phyloP scores from a whole-genome alignment of 306 rosid species.

The Rosa lucieae region DNA sequence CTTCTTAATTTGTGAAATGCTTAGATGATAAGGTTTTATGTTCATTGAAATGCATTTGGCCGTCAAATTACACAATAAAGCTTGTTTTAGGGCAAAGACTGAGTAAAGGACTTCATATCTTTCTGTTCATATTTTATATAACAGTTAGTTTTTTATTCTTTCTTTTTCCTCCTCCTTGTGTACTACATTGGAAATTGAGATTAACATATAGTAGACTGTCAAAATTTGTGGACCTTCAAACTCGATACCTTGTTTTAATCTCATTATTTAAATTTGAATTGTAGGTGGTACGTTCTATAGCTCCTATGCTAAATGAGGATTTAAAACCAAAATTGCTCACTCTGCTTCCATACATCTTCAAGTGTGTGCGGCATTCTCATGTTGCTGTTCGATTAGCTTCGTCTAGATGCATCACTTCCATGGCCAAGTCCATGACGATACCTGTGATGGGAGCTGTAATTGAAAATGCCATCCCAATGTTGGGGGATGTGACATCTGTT shows the following conservation, averaged over 20 bases:
- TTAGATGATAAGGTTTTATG: not conserved
- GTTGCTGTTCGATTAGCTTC: conserved; percentile 97
- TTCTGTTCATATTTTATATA: not conserved
- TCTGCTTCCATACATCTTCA: conserved; percentile 84
- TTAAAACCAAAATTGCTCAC: conserved; percentile 80
- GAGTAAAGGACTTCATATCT: not conserved
- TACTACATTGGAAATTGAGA: not conserved
- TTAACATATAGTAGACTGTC: not conserved
- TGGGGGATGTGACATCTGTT: conserved; percentile 76
- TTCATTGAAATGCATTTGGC: conserved; percentile 1
- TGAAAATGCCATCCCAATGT: conserved; percentile 85
- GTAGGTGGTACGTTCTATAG: conserved; percentile 86
- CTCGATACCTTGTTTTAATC: not conserved
- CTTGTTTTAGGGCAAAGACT: not conserved
- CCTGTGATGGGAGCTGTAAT: conserved; percentile 82
- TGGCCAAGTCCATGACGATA: conserved; percentile 86
- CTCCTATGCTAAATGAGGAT: conserved; percentile 69
- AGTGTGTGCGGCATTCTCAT: conserved; percentile 75
- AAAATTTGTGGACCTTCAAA: not conserved
- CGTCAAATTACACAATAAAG: not conserved
- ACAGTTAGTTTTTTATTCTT: no score
- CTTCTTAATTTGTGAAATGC: not conserved
- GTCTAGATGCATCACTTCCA: conserved; percentile 90
- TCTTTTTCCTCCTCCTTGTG: not conserved
- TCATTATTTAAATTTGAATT: conserved; percentile 15